Percentiles rank a stretch among this genome's conserved stretches.
These are phyloP conservation scores for Metarhizium sp. DNA, from an alignment of 2,329 filamentous ascomycete species.

Conservation along the genomic window DNA sequence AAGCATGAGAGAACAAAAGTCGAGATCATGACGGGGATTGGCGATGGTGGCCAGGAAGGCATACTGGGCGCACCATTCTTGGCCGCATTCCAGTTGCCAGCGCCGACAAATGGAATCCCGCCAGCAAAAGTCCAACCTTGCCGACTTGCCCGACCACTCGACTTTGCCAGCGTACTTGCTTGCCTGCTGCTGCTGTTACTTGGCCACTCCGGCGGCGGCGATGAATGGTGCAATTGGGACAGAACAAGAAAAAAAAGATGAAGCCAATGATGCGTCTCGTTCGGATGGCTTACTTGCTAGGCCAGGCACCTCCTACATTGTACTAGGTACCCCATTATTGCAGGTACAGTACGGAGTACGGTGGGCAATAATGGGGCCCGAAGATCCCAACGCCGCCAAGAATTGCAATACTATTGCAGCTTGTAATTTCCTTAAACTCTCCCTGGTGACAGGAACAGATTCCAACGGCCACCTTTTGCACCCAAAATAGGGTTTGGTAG, in stretches of 20 bases:
- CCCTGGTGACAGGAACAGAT: background rate
- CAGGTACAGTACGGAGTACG: too few species aligned
- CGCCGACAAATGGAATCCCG: slow-evolving; percentile 5
- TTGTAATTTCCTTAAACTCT: background rate
- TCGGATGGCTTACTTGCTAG: too few species aligned
- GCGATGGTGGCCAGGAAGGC: too few species aligned
- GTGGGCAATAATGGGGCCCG: background rate
- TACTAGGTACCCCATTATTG: too few species aligned
- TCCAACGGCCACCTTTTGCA: background rate
- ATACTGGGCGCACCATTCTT: background rate
- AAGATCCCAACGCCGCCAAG: background rate
- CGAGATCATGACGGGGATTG: too few species aligned
- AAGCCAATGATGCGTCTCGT: too few species aligned
- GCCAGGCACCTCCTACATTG: too few species aligned
- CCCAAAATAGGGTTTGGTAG: background rate
- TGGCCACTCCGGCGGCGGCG: background rate
- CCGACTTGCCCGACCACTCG: background rate
- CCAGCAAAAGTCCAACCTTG: background rate
- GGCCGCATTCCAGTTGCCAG: slow-evolving; percentile 9
- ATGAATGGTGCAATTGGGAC: too few species aligned
- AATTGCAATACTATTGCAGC: background rate
- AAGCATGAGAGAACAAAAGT: background rate
- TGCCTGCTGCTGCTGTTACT: too few species aligned
- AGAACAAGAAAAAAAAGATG: too few species aligned
- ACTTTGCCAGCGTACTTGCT: background rate